These are phyloP conservation scores for Fusarium abutilonis DNA, from an alignment of 2,329 filamentous ascomycete genomes.

Conservation along the genomic window DNA sequence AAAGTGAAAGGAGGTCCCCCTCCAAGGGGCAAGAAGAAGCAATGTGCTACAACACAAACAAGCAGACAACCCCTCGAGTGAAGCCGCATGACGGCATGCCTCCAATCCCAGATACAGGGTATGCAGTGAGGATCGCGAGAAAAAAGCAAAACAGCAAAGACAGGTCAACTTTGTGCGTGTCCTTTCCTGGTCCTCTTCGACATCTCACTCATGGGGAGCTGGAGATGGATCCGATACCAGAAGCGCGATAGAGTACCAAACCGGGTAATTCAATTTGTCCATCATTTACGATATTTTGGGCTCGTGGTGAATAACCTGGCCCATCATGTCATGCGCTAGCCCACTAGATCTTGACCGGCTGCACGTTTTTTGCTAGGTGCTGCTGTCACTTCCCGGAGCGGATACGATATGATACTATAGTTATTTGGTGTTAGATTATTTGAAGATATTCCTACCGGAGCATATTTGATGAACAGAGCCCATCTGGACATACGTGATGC, in stretches of 20 bases:
- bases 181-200: constrained; percentile 13
- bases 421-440: constrained; percentile 22
- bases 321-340: constrained; percentile 31
- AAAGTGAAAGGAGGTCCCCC: constrained; percentile 8
- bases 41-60: constrained; percentile 22
- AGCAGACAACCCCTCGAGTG: not conserved
- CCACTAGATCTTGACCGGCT: constrained; percentile 38
- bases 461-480: constrained; percentile 15
- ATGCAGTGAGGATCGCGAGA: constrained; percentile 10
- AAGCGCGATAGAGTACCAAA: constrained; percentile 22
- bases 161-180: constrained; percentile 2
- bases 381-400: constrained; percentile 34
- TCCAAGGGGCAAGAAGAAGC: constrained; percentile 21
- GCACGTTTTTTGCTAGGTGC: constrained; percentile 20
- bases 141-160: constrained; percentile 6
- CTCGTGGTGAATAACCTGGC: constrained; percentile 4
- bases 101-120: constrained; percentile 31
- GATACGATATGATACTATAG: not conserved
- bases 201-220: constrained; percentile 10
- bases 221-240: constrained; percentile 32
- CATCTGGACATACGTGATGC: not conserved
- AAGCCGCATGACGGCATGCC: constrained; percentile 35
- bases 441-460: constrained; percentile 23
- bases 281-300: constrained; percentile 8
- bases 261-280: constrained; percentile 28